phyloP scores from a whole-genome alignment of 345 rosid genomes.

The Brassica incana region DNA sequence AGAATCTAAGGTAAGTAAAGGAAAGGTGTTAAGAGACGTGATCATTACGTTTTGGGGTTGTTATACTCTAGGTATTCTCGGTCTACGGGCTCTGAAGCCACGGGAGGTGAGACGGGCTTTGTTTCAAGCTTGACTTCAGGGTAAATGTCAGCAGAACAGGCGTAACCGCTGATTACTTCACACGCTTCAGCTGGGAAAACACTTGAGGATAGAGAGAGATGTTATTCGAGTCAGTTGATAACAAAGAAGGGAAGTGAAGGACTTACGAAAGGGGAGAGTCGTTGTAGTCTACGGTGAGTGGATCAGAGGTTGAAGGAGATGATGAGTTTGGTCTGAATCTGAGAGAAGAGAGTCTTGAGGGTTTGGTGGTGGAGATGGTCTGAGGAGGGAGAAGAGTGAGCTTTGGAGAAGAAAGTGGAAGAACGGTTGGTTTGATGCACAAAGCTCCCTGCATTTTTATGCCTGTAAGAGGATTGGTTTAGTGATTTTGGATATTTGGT shows the following conservation, averaged over 20 bases:
- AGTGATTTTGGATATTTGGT: constrained; percentile 19
- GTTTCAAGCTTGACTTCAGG: constrained; percentile 67
- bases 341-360: constrained; percentile 34
- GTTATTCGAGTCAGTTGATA: background rate
- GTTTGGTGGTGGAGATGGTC: constrained; percentile 1
- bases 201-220: constrained; percentile 32
- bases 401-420: constrained; percentile 36
- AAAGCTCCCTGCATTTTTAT: constrained; percentile 31
- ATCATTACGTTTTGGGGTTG: constrained; percentile 62
- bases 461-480: background rate
- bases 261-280: constrained; percentile 54
- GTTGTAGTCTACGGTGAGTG: constrained; percentile 52
- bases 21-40: background rate
- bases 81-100: constrained; percentile 53
- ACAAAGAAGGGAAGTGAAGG: background rate
- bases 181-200: constrained; percentile 89
- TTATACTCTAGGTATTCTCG: constrained; percentile 71
- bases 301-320: constrained; percentile 33
- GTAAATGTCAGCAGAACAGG: constrained; percentile 62
- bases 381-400: constrained; percentile 25
- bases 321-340: constrained; percentile 34
- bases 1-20: constrained; percentile 1
- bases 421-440: constrained; percentile 31
- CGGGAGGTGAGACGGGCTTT: constrained; percentile 33
- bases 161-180: constrained; percentile 67